A percentile compares a stretch with the other conserved stretches of the same genome.
Evolutionary conservation across 805 yeast species (phyloP).

Genomic region (Candida berthetii): DNA sequence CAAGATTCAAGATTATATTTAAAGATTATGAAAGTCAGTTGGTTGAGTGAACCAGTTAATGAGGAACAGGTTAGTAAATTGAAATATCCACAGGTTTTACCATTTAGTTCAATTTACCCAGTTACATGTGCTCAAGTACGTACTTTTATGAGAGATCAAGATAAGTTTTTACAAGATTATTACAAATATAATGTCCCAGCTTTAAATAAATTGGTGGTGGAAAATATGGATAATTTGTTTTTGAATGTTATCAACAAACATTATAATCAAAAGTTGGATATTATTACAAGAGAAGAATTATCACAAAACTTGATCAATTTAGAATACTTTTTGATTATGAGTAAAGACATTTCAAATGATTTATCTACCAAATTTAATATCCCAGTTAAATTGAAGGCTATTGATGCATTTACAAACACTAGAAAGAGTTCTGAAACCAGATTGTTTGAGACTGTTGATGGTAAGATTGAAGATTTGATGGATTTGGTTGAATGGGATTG

Average conservation of each 20-base stretch:
- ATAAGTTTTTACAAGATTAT: slow-evolving; percentile 61
- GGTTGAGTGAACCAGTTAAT: slow-evolving; percentile 48
- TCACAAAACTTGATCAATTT: slow-evolving; percentile 85
- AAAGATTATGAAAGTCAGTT: slow-evolving; percentile 56
- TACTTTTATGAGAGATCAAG: slow-evolving; percentile 55
- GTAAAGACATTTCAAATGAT: slow-evolving; percentile 48
- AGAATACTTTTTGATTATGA: slow-evolving; percentile 77
- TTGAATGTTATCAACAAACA: slow-evolving; percentile 60
- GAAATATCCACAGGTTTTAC: slow-evolving; percentile 57
- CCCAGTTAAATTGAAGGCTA: slow-evolving; percentile 42
- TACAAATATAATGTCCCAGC: slow-evolving; percentile 55
- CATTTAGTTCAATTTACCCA: slow-evolving; percentile 86
- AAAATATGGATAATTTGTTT: slow-evolving; percentile 63
- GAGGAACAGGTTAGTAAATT: slow-evolving; percentile 28
- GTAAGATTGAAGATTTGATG: slow-evolving; percentile 69
- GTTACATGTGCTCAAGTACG: slow-evolving; percentile 76
- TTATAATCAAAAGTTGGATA: slow-evolving; percentile 52
- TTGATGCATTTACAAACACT: slow-evolving; percentile 47
- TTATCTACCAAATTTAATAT: slow-evolving; percentile 29
- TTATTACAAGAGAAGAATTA: slow-evolving; percentile 81
- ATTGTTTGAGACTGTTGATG: slow-evolving; percentile 77
- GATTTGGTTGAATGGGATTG: slow-evolving; percentile 87
- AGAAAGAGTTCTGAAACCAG: slow-evolving; percentile 72
- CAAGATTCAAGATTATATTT: slow-evolving; percentile 54
- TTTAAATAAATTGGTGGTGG: slow-evolving; percentile 52